Conservation (phyloP, 139 green algal species). For the Chloropicon primus region DNA sequence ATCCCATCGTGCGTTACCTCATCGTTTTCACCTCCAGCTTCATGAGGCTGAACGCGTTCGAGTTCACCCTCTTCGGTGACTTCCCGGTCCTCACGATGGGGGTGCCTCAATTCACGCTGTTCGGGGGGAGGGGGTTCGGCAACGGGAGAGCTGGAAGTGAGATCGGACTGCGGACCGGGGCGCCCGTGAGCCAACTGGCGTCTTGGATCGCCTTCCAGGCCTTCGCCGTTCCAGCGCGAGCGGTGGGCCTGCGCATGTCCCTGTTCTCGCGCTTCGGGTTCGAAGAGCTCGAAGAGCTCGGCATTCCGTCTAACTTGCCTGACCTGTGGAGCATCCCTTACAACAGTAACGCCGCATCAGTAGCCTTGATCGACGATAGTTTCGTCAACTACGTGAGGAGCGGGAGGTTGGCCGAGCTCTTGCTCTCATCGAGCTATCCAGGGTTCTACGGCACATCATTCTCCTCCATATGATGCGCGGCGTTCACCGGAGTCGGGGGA, state of each 20-base stretch:
- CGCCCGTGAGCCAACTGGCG: not conserved
- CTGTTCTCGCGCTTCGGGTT: not conserved
- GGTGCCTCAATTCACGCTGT: not conserved
- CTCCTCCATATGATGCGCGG: not conserved
- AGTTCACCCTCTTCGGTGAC: not conserved
- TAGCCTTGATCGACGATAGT: not conserved
- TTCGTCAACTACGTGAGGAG: not conserved
- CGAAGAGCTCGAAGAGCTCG: not conserved
- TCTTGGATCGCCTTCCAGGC: not conserved
- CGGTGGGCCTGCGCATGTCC: too few species aligned
- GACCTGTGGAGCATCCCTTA: not conserved
- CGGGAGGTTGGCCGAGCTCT: not conserved
- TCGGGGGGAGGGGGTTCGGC: not conserved
- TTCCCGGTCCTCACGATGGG: not conserved
- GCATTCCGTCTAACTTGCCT: not conserved
- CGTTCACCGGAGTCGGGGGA: too few species aligned
- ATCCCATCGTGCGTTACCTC: not conserved
- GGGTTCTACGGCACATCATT: not conserved
- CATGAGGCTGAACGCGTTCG: not conserved
- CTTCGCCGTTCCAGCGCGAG: too few species aligned
- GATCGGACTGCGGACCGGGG: not conserved
- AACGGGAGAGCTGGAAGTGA: not conserved
- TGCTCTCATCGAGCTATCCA: not conserved
- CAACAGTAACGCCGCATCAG: not conserved
- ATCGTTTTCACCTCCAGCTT: not conserved